A percentile compares a stretch with the other conserved stretches of the same genome.
phyloP scores from a whole-genome alignment of 1,284 basidiomycete species.

The Fistulinella staudtii region DNA sequence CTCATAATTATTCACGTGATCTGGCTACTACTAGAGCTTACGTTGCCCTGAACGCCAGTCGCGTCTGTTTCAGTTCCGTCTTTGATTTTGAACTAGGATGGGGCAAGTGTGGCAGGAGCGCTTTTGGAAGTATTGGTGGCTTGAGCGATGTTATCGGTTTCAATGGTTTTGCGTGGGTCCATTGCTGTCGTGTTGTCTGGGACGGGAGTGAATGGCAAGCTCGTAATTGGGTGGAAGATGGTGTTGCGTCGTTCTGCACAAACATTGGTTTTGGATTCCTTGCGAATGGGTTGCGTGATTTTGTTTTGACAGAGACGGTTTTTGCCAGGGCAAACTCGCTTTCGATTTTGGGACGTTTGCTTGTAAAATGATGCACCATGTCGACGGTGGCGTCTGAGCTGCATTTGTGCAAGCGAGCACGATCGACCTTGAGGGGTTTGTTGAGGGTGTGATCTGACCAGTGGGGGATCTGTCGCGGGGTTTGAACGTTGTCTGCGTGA shows the following conservation, averaged over 20 bases:
- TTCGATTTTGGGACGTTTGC: constrained; percentile 24
- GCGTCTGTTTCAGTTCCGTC: constrained; percentile 19
- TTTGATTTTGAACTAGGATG: constrained; percentile 5
- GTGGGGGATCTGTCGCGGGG: neutral
- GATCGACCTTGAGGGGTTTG: constrained; percentile 20
- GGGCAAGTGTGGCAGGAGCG: constrained; percentile 15
- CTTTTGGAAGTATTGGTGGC: constrained; percentile 33
- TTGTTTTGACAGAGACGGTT: neutral
- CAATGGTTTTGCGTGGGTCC: constrained; percentile 23
- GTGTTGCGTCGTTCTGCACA: constrained; percentile 10
- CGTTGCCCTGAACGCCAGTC: constrained; percentile 17
- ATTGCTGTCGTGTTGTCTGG: neutral
- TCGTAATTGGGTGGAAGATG: constrained; percentile 5
- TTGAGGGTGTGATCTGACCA: constrained; percentile 5
- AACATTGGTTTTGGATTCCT: constrained; percentile 24
- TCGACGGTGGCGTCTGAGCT: constrained; percentile 17
- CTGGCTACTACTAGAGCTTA: no score
- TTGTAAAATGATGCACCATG: constrained; percentile 21
- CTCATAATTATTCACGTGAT: constrained; percentile 19
- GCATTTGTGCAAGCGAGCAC: constrained; percentile 25
- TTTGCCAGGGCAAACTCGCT: constrained; percentile 27
- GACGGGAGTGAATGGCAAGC: constrained; percentile 7
- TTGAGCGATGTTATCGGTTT: constrained; percentile 38
- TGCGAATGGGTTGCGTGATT: constrained; percentile 22
- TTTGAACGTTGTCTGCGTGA: neutral